Base-by-base conservation (phyloP, 768 basidiomycete species). In the Russula sp. region DNA sequence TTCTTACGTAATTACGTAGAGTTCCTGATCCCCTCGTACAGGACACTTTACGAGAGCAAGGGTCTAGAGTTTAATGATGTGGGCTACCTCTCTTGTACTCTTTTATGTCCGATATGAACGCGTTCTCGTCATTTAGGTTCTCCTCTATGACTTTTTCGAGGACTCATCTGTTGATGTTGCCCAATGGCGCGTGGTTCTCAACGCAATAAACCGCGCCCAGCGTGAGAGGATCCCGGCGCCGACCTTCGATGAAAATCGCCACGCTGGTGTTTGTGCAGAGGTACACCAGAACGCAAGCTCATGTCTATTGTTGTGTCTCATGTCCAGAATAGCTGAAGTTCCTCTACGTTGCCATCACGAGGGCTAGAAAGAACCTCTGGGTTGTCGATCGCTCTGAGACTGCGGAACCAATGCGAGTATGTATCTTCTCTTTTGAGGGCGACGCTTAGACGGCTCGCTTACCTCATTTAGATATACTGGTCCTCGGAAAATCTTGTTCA, bases 51-150 rank as follows among this genome's bases (percentile, higher is more conserved):
- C 67, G 84, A 86, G 58, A 83, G 81, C 77, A 86, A 86, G 72
- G 85, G 85, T 0, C 72, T 84, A n/a, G 85, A 86, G 68, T 86
- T 85, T 69, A 80, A 84, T 67, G 84, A 86, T 66, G 85, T 84
- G 59, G 20, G 68, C 24, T 52, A 18, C 14, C 38, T 59, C 52
- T 16, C 13, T 32, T 20, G 5, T 34, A 34, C 18, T 2, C 1
- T 22, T 22, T 22, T 28, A 2, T 28, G 22, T 36, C 14, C 10
- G 16, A 28, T n/a, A n/a, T 51, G n/a, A 57, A 32, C n/a, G n/a
- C 24, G 30, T 36, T 38, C 30, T 16, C 2, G 24, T 24, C 30
- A 42, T 16, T 2, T 62, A 87, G 85, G 87, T 89, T 13, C 74
- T 89, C 16, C 70, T 89, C 9, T 88, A 83, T 64, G 83, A 89